Conservation (phyloP, 2,329 filamentous ascomycete species). For the Xylaria sp. region DNA sequence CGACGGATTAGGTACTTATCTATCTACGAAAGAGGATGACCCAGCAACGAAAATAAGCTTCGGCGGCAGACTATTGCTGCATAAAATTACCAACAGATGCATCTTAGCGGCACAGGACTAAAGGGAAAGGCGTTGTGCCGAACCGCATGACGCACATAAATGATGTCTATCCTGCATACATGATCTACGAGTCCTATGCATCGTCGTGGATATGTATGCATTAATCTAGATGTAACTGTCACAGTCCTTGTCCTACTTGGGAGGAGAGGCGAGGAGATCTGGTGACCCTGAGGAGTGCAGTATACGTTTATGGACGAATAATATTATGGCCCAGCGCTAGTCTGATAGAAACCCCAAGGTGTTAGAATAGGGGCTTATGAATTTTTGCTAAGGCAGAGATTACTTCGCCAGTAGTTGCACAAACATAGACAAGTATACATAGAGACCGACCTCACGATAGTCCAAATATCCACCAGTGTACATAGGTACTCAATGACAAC, state of each 20-base stretch:
- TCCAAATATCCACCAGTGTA: background rate
- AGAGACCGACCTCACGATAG: too few species aligned
- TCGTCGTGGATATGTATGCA: background rate
- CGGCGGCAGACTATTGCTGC: background rate
- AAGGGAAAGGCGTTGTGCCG: conserved; percentile 4
- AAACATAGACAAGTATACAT: background rate
- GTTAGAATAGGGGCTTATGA: background rate
- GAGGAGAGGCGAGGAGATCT: background rate
- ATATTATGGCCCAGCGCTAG: background rate
- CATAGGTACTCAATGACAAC: background rate
- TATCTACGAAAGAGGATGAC: background rate
- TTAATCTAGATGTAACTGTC: conserved; percentile 19
- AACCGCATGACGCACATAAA: conserved; percentile 21
- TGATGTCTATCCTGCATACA: conserved; percentile 9
- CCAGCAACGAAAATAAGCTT: background rate
- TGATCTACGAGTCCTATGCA: conserved; percentile 16
- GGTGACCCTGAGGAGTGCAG: conserved; percentile 1
- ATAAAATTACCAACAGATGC: conserved; percentile 15
- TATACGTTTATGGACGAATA: conserved; percentile 1
- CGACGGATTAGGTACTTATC: too few species aligned
- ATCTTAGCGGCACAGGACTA: conserved; percentile 9
- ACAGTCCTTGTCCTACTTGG: background rate
- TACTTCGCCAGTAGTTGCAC: background rate
- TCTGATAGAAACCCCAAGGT: background rate
- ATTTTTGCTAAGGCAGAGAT: background rate